Percentiles rank a stretch among this genome's conserved stretches.
Conservation (phyloP, 257 asterid genomes). For the Cordia subcordata region DNA sequence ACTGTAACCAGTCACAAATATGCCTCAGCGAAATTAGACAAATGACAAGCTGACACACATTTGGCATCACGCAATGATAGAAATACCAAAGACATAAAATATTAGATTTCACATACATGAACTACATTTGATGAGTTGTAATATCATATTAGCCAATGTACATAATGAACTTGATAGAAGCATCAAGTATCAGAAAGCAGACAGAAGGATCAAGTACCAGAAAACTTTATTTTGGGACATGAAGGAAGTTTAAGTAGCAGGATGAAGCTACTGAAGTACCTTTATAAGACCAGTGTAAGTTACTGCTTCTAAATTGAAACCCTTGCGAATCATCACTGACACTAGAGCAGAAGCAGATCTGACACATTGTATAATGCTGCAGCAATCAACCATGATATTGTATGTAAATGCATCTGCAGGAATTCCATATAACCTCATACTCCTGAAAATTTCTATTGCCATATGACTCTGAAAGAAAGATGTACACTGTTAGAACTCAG, state of each 20-base stretch:
- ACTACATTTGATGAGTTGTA: no score
- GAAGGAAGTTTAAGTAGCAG: neutral
- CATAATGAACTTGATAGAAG: no score
- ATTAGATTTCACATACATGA: no score
- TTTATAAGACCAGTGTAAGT: slow-evolving; percentile 59
- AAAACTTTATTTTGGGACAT: neutral
- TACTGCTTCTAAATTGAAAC: slow-evolving; percentile 39
- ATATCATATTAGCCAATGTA: no score
- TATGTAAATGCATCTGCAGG: slow-evolving; percentile 53
- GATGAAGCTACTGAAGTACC: slow-evolving; percentile 36
- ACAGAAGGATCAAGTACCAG: neutral
- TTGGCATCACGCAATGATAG: no score
- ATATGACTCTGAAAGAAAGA: slow-evolving; percentile 37
- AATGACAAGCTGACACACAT: no score
- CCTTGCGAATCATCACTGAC: slow-evolving; percentile 71
- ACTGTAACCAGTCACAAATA: no score
- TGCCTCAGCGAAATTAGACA: no score
- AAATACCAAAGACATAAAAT: no score
- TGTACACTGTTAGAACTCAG: slow-evolving; percentile 6
- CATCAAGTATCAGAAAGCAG: neutral
- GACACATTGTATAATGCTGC: slow-evolving; percentile 47
- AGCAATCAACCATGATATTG: slow-evolving; percentile 63
- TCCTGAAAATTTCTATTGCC: slow-evolving; percentile 59
- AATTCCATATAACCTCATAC: slow-evolving; percentile 54
- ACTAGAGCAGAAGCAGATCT: slow-evolving; percentile 65